These are phyloP conservation scores for Lactarius pseudohatsudake DNA, from an alignment of 768 basidiomycete genomes.

Conservation along the genomic window DNA sequence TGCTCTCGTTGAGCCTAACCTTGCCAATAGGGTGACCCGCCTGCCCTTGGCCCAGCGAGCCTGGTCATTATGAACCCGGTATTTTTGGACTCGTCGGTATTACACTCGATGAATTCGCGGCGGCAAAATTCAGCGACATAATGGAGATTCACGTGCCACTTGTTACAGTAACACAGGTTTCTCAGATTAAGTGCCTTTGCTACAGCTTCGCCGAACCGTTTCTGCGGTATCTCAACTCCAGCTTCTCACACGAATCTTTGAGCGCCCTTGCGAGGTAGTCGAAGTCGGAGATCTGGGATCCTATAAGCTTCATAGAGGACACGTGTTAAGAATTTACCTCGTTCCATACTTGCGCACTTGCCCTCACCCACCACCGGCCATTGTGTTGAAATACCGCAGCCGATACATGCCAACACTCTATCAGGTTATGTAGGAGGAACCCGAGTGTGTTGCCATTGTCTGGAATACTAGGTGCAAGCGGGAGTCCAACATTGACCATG, in stretches of 20 bases:
- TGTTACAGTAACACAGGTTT: background rate
- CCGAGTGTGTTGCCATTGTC: conserved; percentile 27
- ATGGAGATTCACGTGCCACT: background rate
- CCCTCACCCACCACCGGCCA: conserved; percentile 39
- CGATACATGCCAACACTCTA: conserved; percentile 36
- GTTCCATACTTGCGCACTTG: conserved; percentile 40
- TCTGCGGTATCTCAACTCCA: conserved; percentile 20
- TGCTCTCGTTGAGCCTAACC: background rate
- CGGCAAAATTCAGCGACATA: background rate
- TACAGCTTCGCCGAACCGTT: conserved; percentile 6
- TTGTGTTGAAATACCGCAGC: conserved; percentile 35
- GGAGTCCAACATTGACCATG: conserved; percentile 62
- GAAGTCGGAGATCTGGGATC: conserved; percentile 33
- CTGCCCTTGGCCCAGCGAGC: background rate
- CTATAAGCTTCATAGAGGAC: background rate
- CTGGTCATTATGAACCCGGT: background rate
- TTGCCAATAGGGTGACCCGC: background rate
- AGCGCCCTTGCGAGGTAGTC: conserved; percentile 34
- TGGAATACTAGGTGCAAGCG: conserved; percentile 34
- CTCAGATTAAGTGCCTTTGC: background rate
- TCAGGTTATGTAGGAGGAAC: conserved; percentile 31
- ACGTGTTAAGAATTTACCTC: conserved; percentile 33
- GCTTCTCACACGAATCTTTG: conserved; percentile 29
- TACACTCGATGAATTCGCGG: background rate
- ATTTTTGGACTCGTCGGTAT: background rate